Evolutionary conservation across 306 rosid species (phyloP), one percentile per base, ranked within the genome.

Genomic region (Inga leiocalycina): DNA sequence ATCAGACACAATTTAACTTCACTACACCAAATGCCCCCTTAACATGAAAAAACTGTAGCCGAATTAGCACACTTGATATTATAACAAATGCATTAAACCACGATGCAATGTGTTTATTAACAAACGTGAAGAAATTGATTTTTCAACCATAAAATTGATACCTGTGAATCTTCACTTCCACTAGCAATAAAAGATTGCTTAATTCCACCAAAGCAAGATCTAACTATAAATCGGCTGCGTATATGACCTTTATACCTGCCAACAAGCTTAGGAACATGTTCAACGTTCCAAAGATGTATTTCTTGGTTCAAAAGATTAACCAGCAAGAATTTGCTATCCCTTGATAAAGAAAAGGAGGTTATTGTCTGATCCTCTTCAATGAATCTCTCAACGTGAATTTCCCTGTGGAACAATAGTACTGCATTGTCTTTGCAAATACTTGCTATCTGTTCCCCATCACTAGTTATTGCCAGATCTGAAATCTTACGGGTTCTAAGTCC

Each of bases 121-220:
- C 20, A 41, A 68, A 32, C 15, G 6, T 20, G 19, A 44, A 19
- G 6, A 71, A 69, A 69, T 20, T 9, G 30, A 69, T 9, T 41
- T 41, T 71, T 6, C 75, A 43, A 71, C 54, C 34, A 48, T 13
- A 78, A 81, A 85, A 81, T 74, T 39, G 56, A 76, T 91, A 93
- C 98, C 98, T 90, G 95, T 59, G 98, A 95, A 86, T 95, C 98
- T 92, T 95, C 98, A 89, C 98, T 93, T 81, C 98, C 98, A 77
- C 98, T 93, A 82, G 98, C 97, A 86, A 95, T 82, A 84, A 95
- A 95, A 80, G 94, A 87, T 87, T 95, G 90, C 70, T 89, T 86
- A 45, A 88, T 85, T 76, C 98, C 98, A 76, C 98, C 98, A 69
- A 95, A 93, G 87, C 98, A 95, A 66, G 98, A 93, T 80, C 94